A percentile compares a stretch with the other conserved stretches of the same genome.
Conservation (phyloP, 2,329 filamentous ascomycete genomes). For the Epichloe hybrida region DNA sequence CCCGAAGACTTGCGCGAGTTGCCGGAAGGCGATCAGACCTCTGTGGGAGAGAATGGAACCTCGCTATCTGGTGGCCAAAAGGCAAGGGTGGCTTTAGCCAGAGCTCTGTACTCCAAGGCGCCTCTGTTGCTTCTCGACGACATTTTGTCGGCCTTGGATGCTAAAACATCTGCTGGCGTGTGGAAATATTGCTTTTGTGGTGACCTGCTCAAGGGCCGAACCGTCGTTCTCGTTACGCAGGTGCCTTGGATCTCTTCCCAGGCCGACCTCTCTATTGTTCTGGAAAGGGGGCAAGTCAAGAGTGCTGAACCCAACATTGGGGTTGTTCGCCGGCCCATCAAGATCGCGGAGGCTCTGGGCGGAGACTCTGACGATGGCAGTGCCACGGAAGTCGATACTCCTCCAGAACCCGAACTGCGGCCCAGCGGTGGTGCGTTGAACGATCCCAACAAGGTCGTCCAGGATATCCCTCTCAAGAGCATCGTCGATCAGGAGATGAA, state of each 20-base stretch:
- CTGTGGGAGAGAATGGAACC: constrained; percentile 37
- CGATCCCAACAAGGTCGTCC: constrained; percentile 18
- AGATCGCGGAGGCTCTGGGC: constrained; percentile 24
- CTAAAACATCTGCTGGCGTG: constrained; percentile 41
- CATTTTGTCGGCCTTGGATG: constrained; percentile 45
- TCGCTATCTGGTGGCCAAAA: constrained; percentile 44
- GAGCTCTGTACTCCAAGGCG: constrained; percentile 43
- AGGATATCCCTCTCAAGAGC: constrained; percentile 25
- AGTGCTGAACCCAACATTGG: constrained; percentile 31
- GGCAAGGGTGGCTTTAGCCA: constrained; percentile 40
- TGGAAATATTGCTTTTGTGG: constrained; percentile 46
- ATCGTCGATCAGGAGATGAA: constrained; percentile 35
- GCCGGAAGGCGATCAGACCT: constrained; percentile 34
- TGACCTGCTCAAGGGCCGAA: constrained; percentile 38
- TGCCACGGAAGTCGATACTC: constrained; percentile 13
- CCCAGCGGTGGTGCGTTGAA: constrained; percentile 17
- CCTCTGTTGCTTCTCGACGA: constrained; percentile 44
- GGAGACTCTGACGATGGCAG: constrained; percentile 23
- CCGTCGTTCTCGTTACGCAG: constrained; percentile 44
- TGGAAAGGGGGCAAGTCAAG: constrained; percentile 33
- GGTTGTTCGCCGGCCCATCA: constrained; percentile 30
- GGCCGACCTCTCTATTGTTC: constrained; percentile 30
- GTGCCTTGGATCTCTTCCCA: constrained; percentile 38
- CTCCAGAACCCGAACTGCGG: constrained; percentile 16
- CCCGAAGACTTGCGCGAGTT: constrained; percentile 36